phyloP scores from a whole-genome alignment of 192 early-diverging fungal species.

The Allomyces macrogynus region DNA sequence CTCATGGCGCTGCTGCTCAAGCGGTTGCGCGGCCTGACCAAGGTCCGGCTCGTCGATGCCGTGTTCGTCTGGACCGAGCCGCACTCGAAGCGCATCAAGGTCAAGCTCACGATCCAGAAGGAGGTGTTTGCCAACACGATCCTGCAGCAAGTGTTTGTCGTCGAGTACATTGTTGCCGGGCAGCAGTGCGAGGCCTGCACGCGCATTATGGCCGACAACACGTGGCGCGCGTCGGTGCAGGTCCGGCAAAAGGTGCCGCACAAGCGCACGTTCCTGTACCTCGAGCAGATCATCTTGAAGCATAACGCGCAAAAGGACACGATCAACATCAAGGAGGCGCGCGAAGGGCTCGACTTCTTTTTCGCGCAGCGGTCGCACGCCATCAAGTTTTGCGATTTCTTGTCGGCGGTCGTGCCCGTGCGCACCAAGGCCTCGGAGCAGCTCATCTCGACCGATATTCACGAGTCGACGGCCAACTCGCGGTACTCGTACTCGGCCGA shows the following conservation, averaged over 20 bases:
- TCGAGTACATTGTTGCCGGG: conserved; percentile 74
- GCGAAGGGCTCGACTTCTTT: conserved; percentile 93
- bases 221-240: conserved; percentile 94
- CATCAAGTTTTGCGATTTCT: conserved; percentile 89
- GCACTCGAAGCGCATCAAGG: conserved; percentile 76
- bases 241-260: conserved; percentile 94
- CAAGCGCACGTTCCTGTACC: conserved; percentile 94
- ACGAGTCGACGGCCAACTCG: conserved; percentile 74
- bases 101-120: conserved; percentile 97
- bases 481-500: conserved; percentile 94
- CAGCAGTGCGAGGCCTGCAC: conserved; percentile 95
- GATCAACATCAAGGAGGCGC: conserved; percentile 91
- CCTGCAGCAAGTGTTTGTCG: conserved; percentile 88
- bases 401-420: conserved; percentile 65
- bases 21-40: conserved; percentile 71
- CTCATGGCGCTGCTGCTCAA: conserved; percentile 81
- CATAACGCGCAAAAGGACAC: conserved; percentile 94
- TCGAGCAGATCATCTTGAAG: conserved; percentile 96
- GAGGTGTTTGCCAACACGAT: conserved; percentile 90
- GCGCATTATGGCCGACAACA: conserved; percentile 86
- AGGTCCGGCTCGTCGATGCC: conserved; percentile 88
- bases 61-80: conserved; percentile 98
- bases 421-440: conserved; percentile 82
- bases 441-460: conserved; percentile 88
- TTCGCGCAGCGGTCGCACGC: conserved; percentile 75